A percentile compares a stretch with the other conserved stretches of the same genome.
phyloP scores from a whole-genome alignment of 2,329 filamentous ascomycete species.

The Colletotrichum sp. region DNA sequence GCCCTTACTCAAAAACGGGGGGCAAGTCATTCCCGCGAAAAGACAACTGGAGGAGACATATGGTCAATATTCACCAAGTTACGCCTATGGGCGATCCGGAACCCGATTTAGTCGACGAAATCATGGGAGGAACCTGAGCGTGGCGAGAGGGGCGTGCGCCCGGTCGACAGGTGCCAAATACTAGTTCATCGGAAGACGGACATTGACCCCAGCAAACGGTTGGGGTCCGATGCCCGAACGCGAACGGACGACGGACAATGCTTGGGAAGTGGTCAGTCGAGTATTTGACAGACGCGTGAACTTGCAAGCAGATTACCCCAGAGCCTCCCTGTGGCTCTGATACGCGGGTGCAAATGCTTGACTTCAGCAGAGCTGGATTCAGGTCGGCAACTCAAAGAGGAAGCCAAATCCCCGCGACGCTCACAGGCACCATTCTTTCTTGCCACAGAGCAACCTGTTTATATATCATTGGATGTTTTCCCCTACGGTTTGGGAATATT shows the following conservation, averaged over 20 bases:
- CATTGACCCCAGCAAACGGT: neutral
- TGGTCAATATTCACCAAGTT: constrained; percentile 63
- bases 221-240: neutral
- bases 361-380: neutral
- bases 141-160: neutral
- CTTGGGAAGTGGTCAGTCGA: constrained; percentile 12
- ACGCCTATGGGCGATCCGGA: constrained; percentile 23
- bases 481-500: neutral
- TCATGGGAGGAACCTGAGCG: constrained; percentile 17
- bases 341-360: neutral
- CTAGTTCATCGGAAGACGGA: neutral
- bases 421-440: neutral
- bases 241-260: neutral
- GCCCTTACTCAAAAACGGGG: constrained; percentile 60
- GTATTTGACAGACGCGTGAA: neutral
- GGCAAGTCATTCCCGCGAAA: constrained; percentile 66
- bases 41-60: constrained; percentile 68
- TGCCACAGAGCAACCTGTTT: neutral
- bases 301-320: neutral
- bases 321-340: neutral
- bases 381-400: neutral
- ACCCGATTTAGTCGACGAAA: constrained; percentile 24
- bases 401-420: neutral
- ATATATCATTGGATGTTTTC: neutral
- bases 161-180: neutral